Evolutionary conservation across 129 eudicot genomes (phyloP).

Genomic region (Ambrosia artemisiifolia): DNA sequence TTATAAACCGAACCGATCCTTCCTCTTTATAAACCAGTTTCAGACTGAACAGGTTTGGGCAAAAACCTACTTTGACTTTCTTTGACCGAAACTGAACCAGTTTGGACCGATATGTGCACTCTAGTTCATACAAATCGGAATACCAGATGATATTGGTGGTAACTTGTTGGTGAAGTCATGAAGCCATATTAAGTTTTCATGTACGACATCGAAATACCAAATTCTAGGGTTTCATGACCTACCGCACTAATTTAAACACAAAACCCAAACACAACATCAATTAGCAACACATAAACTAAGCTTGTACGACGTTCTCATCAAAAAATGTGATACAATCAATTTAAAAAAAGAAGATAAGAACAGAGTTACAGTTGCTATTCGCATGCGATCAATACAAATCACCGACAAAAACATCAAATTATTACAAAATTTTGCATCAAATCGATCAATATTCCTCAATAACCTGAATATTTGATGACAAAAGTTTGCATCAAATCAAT

Average conservation of each 20-base stretch:
- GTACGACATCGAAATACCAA: constrained; percentile 6
- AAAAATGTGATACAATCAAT: neutral
- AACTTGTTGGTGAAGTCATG: neutral
- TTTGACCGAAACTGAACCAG: no score
- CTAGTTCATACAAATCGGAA: neutral
- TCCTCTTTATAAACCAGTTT: no score
- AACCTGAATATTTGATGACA: neutral
- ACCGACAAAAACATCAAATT: constrained; percentile 21
- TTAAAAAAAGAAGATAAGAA: constrained; percentile 6
- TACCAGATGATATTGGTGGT: neutral
- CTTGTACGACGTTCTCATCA: constrained; percentile 10
- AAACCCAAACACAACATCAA: constrained; percentile 15
- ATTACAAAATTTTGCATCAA: neutral
- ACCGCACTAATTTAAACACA: constrained; percentile 6
- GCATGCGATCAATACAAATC: constrained; percentile 27
- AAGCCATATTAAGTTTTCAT: neutral
- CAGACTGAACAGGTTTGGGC: no score
- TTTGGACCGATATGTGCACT: no score
- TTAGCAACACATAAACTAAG: neutral
- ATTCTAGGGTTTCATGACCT: constrained; percentile 31
- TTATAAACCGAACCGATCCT: neutral
- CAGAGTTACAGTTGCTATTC: constrained; percentile 12
- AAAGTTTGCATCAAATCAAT: neutral
- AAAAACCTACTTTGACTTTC: no score
- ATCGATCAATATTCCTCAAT: constrained; percentile 18